These are phyloP conservation scores for Trichoderma asperelloides DNA, from an alignment of 495 filamentous ascomycete species.

Conservation along the genomic window DNA sequence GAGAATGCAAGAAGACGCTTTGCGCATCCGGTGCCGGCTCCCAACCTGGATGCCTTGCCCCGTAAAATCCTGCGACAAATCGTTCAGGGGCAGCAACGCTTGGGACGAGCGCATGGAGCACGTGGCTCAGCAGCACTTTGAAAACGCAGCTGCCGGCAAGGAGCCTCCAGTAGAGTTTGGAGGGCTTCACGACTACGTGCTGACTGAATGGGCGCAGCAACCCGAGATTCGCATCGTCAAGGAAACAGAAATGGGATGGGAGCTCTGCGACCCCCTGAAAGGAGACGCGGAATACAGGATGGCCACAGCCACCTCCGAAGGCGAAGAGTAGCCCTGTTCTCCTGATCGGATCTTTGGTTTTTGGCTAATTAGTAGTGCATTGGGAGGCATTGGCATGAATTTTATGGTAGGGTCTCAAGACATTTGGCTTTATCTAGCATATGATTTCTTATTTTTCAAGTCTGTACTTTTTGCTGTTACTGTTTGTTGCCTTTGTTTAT, in stretches of 20 bases:
- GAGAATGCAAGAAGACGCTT: constrained; percentile 47
- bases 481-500: too few relatives aligned
- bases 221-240: constrained; percentile 32
- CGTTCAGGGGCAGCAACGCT: constrained; percentile 52
- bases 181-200: constrained; percentile 24
- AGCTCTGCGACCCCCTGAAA: constrained; percentile 26
- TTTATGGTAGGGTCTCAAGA: too few relatives aligned
- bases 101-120: constrained; percentile 92
- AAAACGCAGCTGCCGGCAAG: constrained; percentile 36
- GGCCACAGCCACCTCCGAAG: constrained; percentile 3
- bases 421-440: too few relatives aligned
- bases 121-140: constrained; percentile 66
- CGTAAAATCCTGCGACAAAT: constrained; percentile 42
- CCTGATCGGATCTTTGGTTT: too few relatives aligned
- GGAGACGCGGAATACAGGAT: constrained; percentile 12
- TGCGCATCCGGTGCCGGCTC: constrained; percentile 47
- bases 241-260: constrained; percentile 19
- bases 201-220: constrained; percentile 39
- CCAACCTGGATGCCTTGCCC: constrained; percentile 59
- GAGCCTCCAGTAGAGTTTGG: constrained; percentile 30
- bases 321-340: background rate
- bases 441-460: too few relatives aligned
- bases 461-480: too few relatives aligned
- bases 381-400: too few relatives aligned
- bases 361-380: too few relatives aligned